Conservation (phyloP, 805 yeast species). For the Candida hungchunana region DNA sequence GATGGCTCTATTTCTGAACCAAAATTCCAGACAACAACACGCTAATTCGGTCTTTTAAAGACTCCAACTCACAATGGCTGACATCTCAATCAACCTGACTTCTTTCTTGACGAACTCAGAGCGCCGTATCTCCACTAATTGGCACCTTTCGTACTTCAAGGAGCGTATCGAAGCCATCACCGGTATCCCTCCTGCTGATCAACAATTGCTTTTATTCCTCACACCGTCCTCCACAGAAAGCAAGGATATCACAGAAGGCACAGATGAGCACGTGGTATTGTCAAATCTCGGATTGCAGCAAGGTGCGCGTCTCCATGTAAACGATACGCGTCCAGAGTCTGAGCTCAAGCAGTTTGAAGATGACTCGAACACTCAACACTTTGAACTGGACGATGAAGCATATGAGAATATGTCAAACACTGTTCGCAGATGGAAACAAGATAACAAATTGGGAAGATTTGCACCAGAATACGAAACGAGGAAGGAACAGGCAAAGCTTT, state of each 20-base stretch:
- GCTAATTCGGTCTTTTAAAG: background rate
- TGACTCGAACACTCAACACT: slow-evolving; percentile 33
- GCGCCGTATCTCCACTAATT: slow-evolving; percentile 55
- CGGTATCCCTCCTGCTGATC: slow-evolving; percentile 63
- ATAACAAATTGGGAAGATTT: slow-evolving; percentile 66
- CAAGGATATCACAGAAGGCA: slow-evolving; percentile 17
- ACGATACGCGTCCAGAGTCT: slow-evolving; percentile 51
- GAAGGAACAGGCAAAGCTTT: slow-evolving; percentile 24
- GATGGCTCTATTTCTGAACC: background rate
- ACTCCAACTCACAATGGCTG: slow-evolving; percentile 19
- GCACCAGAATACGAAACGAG: slow-evolving; percentile 44
- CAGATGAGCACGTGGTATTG: background rate
- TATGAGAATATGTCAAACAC: slow-evolving; percentile 58
- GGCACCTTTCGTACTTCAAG: slow-evolving; percentile 54
- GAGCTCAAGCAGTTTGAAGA: slow-evolving; percentile 39
- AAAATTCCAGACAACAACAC: background rate
- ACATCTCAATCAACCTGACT: slow-evolving; percentile 54
- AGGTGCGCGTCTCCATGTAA: slow-evolving; percentile 38
- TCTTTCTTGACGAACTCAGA: slow-evolving; percentile 69
- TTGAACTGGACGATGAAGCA: slow-evolving; percentile 50
- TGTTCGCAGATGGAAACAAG: slow-evolving; percentile 74
- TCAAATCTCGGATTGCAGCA: slow-evolving; percentile 3
- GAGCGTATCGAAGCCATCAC: slow-evolving; percentile 61
- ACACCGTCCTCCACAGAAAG: slow-evolving; percentile 28
- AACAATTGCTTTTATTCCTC: slow-evolving; percentile 45